Base-by-base conservation (phyloP, 2,329 filamentous ascomycete genomes). In the Botryosphaeria dothidea region DNA sequence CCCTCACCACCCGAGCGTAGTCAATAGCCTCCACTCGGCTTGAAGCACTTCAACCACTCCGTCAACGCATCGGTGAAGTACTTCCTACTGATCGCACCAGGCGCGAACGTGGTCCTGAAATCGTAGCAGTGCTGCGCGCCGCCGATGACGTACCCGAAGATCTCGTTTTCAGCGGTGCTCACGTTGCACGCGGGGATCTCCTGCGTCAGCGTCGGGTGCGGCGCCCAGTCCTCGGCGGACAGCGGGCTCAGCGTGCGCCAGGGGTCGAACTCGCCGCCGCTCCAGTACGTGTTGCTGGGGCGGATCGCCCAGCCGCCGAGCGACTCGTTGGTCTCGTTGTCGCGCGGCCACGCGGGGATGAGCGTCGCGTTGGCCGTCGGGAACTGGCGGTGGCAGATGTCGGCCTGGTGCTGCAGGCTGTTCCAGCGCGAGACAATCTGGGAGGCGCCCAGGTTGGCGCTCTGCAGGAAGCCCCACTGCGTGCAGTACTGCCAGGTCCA, bases 401-500 rank as follows among this genome's bases (percentile, higher is more conserved):
- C 74, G 52, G 79, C 75, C 64, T 79, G 75, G 68, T 83, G 80
- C 7, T 76, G 66, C 13, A 82, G 74, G 19, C 77, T 79, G 68
- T 83, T 80, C 68, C 79, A 84, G 36, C 75, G 78, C 17, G 81
- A 83, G 27, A 83, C 73, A 8, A 86, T 72, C 38, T 82, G 78
- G 64, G 81, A 77, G 19, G 74, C 70, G n/a, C 82, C 82, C 1
- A 80, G 70, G 68, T 85, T 85, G 36, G 80, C 78, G 60, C 76
- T 76, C 69, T 83, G 81, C 69, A 80, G 82, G 71, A 76, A 85
- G 9, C 83, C 84, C 79, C 80, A 84, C 69, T 85, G 78, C 2
- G 79, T 82, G 71, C 84, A 86, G 69, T 81, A 82, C 68, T 85
- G 82, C 81, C 82, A 85, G 0, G 74, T 79, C 82, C 82, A 84